Conservation (phyloP, 2,329 filamentous ascomycete genomes). For the Stromatinia cepivora region DNA sequence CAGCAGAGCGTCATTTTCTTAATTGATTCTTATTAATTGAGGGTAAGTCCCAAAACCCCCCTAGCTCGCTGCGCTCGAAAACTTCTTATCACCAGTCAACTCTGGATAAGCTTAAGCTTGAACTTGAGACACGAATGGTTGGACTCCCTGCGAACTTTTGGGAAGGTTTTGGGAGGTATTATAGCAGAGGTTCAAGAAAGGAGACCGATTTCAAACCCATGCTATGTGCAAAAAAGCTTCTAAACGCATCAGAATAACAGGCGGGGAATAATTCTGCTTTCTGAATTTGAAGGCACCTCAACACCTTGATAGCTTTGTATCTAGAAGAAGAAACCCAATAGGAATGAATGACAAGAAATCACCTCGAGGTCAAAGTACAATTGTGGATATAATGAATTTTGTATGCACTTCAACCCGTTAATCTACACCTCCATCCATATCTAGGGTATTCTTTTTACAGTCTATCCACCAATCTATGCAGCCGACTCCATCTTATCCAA, state of each 20-base stretch:
- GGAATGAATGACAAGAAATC: neutral
- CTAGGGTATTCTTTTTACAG: slow-evolving; percentile 36
- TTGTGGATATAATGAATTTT: slow-evolving; percentile 26
- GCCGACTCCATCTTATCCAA: slow-evolving; percentile 86
- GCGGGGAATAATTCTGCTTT: too few relatives aligned
- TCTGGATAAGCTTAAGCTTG: too few relatives aligned
- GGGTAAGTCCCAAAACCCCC: neutral
- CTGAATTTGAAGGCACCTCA: neutral
- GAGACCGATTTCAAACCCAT: neutral
- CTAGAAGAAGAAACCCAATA: neutral
- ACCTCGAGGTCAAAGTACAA: neutral
- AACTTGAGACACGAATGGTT: neutral
- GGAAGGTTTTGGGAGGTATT: neutral
- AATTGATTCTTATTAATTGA: neutral
- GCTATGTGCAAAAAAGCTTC: neutral
- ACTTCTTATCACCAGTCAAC: neutral
- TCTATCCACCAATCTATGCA: slow-evolving; percentile 31
- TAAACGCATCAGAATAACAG: neutral
- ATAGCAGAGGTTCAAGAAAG: neutral
- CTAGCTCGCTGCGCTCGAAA: neutral
- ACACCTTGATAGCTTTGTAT: neutral
- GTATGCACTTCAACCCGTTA: slow-evolving; percentile 34
- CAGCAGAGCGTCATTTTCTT: neutral
- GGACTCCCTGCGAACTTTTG: neutral
- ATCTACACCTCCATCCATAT: slow-evolving; percentile 34